Evolutionary conservation across 805 yeast genomes (phyloP).

Genomic region (Starmerella asiatica): DNA sequence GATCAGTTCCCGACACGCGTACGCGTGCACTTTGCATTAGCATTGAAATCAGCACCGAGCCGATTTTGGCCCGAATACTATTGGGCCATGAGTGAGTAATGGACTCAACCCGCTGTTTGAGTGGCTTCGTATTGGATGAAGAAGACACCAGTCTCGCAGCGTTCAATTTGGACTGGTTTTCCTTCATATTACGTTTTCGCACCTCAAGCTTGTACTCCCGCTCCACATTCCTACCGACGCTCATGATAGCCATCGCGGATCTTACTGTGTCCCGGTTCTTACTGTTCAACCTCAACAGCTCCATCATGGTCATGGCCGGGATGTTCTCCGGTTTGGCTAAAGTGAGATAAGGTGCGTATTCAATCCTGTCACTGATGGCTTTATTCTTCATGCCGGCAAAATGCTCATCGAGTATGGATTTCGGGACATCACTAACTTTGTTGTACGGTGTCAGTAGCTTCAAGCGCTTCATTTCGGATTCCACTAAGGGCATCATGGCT

Average conservation of each 20-base stretch:
- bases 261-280: slow-evolving; percentile 65
- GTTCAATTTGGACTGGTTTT: background rate
- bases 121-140: background rate
- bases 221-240: slow-evolving; percentile 76
- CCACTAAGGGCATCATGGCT: slow-evolving; percentile 54
- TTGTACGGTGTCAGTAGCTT: slow-evolving; percentile 29
- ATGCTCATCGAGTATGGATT: slow-evolving; percentile 2
- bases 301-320: slow-evolving; percentile 74
- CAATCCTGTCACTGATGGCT: slow-evolving; percentile 21
- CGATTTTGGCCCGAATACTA: slow-evolving; percentile 53
- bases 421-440: slow-evolving; percentile 18
- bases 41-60: slow-evolving; percentile 63
- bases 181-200: slow-evolving; percentile 3
- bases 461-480: slow-evolving; percentile 51
- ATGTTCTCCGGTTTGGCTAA: slow-evolving; percentile 67
- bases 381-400: slow-evolving; percentile 12
- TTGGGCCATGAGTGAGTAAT: slow-evolving; percentile 37
- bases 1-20: slow-evolving; percentile 67
- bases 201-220: slow-evolving; percentile 43
- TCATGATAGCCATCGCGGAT: slow-evolving; percentile 64
- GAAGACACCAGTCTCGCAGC: background rate
- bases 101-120: background rate
- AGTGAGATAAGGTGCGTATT: slow-evolving; percentile 64
- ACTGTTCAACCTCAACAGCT: slow-evolving; percentile 57
- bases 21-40: slow-evolving; percentile 73